Conservation (phyloP, 306 rosid species). For the Dryas alaskensis region DNA sequence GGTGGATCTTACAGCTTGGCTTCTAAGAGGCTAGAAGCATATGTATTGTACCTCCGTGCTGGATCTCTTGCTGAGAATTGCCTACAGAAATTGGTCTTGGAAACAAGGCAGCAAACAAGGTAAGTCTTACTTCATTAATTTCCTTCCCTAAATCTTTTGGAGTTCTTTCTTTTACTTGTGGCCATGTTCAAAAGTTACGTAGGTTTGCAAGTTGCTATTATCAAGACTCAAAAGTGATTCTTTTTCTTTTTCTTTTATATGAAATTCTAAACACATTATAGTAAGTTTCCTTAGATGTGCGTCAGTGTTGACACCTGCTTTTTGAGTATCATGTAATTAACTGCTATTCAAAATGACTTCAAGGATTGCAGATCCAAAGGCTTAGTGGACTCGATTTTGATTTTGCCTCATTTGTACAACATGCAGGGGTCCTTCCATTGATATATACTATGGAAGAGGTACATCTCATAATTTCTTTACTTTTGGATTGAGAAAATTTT, state of each 20-base stretch:
- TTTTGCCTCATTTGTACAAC: slow-evolving; percentile 88
- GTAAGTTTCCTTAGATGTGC: background rate
- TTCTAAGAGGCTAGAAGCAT: slow-evolving; percentile 88
- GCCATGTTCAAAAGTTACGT: no score
- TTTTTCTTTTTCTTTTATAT: no score
- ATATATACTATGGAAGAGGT: slow-evolving; percentile 88
- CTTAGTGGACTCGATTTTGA: slow-evolving; percentile 77
- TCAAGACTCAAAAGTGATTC: no score
- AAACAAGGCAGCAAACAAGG: no score
- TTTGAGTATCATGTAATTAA: slow-evolving; percentile 16
- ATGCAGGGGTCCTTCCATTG: slow-evolving; percentile 90
- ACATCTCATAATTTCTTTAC: slow-evolving; percentile 12
- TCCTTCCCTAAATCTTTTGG: no score
- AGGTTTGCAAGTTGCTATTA: no score
- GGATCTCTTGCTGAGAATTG: slow-evolving; percentile 48
- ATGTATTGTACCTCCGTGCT: slow-evolving; percentile 71
- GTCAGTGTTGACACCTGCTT: background rate
- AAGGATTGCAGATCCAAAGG: slow-evolving; percentile 77
- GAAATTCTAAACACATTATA: background rate
- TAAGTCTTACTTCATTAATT: no score
- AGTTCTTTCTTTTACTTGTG: no score
- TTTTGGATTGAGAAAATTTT: background rate
- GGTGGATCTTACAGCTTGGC: slow-evolving; percentile 89
- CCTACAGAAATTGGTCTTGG: slow-evolving; percentile 25
- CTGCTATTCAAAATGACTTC: slow-evolving; percentile 32